Evolutionary conservation across 2,329 filamentous ascomycete genomes (phyloP).

Genomic region (Apiospora marii): DNA sequence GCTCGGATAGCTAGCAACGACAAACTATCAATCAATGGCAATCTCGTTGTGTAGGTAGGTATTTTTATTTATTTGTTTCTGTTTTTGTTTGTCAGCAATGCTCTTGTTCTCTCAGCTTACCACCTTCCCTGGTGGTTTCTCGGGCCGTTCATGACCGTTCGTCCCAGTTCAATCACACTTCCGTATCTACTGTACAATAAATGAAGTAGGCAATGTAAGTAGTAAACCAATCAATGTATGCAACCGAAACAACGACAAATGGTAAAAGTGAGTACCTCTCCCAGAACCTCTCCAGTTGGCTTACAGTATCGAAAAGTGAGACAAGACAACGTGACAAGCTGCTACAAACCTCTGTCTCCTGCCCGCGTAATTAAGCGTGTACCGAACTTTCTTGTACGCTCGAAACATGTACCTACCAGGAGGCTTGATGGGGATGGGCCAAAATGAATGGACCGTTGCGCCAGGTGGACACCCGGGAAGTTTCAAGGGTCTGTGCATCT

Average conservation of each 20-base stretch:
- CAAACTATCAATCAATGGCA: neutral
- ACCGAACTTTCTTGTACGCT: neutral
- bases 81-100: neutral
- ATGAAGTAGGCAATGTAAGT: neutral
- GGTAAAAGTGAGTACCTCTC: neutral
- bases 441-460: conserved; percentile 15
- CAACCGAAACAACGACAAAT: neutral
- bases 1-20: neutral
- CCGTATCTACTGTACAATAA: neutral
- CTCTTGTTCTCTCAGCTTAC: neutral
- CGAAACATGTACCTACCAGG: conserved; percentile 14
- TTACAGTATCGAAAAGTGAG: neutral
- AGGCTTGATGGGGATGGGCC: conserved; percentile 9
- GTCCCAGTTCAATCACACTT: neutral
- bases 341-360: neutral
- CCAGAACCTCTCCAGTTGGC: neutral
- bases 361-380: conserved; percentile 2
- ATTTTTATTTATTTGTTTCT: neutral
- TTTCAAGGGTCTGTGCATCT: conserved; percentile 20
- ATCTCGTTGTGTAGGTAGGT: neutral
- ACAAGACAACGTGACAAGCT: conserved; percentile 15
- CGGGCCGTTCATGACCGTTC: neutral
- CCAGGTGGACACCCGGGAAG: conserved; percentile 17
- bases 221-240: neutral
- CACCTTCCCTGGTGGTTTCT: neutral